Conservation (phyloP, 2,329 filamentous ascomycete genomes). For the Myriangium duriaei region DNA sequence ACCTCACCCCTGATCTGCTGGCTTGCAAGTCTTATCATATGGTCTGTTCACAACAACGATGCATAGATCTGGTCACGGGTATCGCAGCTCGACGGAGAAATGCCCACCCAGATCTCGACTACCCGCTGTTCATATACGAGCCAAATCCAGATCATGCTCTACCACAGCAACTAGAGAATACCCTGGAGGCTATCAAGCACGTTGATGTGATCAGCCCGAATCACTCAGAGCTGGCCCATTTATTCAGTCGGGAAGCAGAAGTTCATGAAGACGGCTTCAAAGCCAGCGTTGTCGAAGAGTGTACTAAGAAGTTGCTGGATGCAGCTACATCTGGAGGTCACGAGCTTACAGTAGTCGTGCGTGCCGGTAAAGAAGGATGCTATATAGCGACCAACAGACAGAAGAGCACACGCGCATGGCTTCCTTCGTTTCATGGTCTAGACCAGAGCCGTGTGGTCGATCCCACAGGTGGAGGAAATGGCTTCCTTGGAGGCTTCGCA, state of each 20-base stretch:
- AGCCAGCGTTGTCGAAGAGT: conserved; percentile 27
- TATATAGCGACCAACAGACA: conserved; percentile 32
- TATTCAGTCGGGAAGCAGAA: conserved; percentile 51
- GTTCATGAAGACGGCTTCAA: conserved; percentile 25
- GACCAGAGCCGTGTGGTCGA: conserved; percentile 54
- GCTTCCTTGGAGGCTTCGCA: conserved; percentile 58
- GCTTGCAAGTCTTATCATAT: conserved; percentile 72
- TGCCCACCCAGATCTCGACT: conserved; percentile 23
- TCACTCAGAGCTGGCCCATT: conserved; percentile 72
- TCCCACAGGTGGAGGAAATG: conserved; percentile 88
- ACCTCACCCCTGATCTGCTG: conserved; percentile 55
- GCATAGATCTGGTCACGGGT: conserved; percentile 60
- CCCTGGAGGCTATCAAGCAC: conserved; percentile 38
- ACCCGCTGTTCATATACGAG: conserved; percentile 82
- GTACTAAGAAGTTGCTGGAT: conserved; percentile 21
- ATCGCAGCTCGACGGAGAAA: conserved; percentile 45
- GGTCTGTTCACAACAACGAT: conserved; percentile 68
- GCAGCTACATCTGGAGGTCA: conserved; percentile 18
- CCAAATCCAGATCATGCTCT: conserved; percentile 82
- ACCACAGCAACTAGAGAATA: conserved; percentile 46
- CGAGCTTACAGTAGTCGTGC: conserved; percentile 51
- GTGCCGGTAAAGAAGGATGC: conserved; percentile 61
- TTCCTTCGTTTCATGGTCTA: conserved; percentile 60
- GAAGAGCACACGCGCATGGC: conserved; percentile 42
- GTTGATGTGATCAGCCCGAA: conserved; percentile 64